Base-by-base conservation (phyloP, 208 protist genomes). In the Crithidia mellificae region DNA sequence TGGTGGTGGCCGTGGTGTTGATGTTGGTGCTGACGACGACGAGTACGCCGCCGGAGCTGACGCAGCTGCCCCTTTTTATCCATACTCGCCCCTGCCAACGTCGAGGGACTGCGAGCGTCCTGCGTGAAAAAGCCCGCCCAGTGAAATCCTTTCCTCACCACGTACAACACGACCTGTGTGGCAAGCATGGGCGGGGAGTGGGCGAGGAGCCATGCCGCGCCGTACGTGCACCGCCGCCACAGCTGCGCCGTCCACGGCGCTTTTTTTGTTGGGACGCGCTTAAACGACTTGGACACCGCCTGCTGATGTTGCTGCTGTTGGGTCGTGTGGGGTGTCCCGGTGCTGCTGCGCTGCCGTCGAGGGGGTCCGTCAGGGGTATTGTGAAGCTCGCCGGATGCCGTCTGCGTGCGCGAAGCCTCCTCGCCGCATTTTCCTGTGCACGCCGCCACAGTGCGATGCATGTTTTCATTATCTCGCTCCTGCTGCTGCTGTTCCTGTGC, bases 271-370 rank as follows among this genome's bases (percentile, higher is more conserved):
- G 59, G n/a, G 6, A 27, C 20, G 3, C 59, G 27, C 4, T 43
- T 9, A 20, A 65, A 55, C 19, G 47, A 55, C 32, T 55, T 65
- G 30, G 12, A 30, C n/a, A 53, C 8, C 7, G 59, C n/a, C 30
- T 41, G 46, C 32, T 53, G 59, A 6, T 65, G 34, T 38, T 38
- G 59, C 17, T n/a, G n/a, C n/a, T n/a, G n/a, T n/a, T n/a, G n/a
- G n/a, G n/a, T n/a, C n/a, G n/a, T n/a, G n/a, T n/a, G 22, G 5
- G 38, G 12, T 6, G 27, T n/a, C 12, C 1, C 20, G 50, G 7
- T 55, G 50, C 27, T 55, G 7, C 25, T 54, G 22, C 19, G 34
- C 34, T 58, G 32, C 5, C 32, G 15, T 11, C 15, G n/a, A 58
- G 29, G 19, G 27, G 19, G 6, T 58, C 53, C 19, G 9, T 17